Evolutionary conservation across 140 eudicot species (phyloP), one percentile per base, ranked within the genome.

Genomic region (Stevia rebaudiana): DNA sequence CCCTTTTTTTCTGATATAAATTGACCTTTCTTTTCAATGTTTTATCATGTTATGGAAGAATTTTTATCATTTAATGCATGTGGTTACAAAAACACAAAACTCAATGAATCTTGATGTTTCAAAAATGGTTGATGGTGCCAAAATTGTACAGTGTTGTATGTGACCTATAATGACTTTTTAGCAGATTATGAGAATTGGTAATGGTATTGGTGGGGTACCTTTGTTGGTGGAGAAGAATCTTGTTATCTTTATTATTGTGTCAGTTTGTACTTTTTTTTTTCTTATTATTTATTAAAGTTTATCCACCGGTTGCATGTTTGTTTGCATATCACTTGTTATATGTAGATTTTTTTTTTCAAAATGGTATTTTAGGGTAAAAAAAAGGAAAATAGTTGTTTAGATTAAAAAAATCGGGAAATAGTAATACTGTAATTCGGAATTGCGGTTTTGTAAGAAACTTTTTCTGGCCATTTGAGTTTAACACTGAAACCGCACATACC

Each of bases 201-300:
- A n/a, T 58, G 70, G 74, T 51, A 49, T 12, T 60, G 71, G 80
- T 68, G 75, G 72, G 76, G 76, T 54, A 35, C n/a, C 25, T 49
- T 67, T 74, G 33, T 54, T 74, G 72, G 75, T 75, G 70, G 72
- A n/a, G 72, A 76, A 76, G 77, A 63, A 63, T 76, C 76, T 76
- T 76, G 72, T 76, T 61, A 54, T 63, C 73, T 76, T 63, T 54
- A 76, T 76, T 70, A 76, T 76, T 76, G 73, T 76, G 81, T 54
- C 79, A 74, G 56, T 6, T 39, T 54, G 68, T 42, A 63, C 77
- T 46, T 64, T 63, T 25, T 67, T 31, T 57, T 50, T 40, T 61
- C 15, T 18, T 51, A 51, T 53, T 40, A 68, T 67, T 74, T 67
- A 36, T 15, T 74, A 37, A 59, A 36, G 44, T 61, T 66, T 56